Percentiles rank a stretch among this genome's conserved stretches.
Evolutionary conservation across 1,284 basidiomycete species (phyloP).

Genomic region (Cutaneotrichosporon spelunceum): DNA sequence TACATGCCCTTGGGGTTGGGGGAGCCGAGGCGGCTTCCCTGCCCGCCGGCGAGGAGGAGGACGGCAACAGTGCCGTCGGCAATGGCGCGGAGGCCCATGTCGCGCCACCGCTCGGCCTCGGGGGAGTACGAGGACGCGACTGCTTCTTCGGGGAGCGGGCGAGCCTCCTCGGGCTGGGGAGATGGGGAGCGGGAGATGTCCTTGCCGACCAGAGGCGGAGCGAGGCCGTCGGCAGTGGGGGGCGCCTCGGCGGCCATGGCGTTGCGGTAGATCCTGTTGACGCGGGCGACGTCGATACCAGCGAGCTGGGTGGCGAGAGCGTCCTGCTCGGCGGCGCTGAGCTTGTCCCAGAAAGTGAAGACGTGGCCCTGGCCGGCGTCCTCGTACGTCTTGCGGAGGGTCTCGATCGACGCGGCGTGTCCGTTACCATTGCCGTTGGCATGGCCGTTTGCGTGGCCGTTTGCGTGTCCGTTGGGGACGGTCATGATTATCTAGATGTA

Average conservation of each 20-base stretch:
- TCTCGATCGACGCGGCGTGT: conserved; percentile 26
- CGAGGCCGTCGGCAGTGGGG: conserved; percentile 21
- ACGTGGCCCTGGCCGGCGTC: conserved; percentile 84
- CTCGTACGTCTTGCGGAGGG: conserved; percentile 59
- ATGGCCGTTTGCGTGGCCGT: background rate
- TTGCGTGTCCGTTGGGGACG: conserved; percentile 5
- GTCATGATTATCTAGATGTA: conserved; percentile 8
- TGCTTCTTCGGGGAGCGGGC: conserved; percentile 71
- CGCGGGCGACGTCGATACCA: conserved; percentile 79
- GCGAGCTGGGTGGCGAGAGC: conserved; percentile 71
- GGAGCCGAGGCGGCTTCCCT: conserved; percentile 92
- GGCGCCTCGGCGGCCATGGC: conserved; percentile 69
- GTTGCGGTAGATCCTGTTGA: conserved; percentile 81
- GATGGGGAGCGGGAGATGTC: conserved; percentile 37
- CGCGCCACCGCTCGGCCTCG: conserved; percentile 67
- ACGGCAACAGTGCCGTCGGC: conserved; percentile 81
- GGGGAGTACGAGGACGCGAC: conserved; percentile 62
- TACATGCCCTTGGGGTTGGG: conserved; percentile 95
- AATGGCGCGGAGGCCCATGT: conserved; percentile 74
- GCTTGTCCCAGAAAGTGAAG: conserved; percentile 77
- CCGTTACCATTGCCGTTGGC: background rate
- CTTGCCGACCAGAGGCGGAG: conserved; percentile 15
- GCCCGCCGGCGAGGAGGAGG: conserved; percentile 94
- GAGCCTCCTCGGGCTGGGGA: conserved; percentile 33
- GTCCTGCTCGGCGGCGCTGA: conserved; percentile 64